These are phyloP conservation scores for Botrytis aclada DNA, from an alignment of 2,329 filamentous ascomycete genomes.

Conservation along the genomic window DNA sequence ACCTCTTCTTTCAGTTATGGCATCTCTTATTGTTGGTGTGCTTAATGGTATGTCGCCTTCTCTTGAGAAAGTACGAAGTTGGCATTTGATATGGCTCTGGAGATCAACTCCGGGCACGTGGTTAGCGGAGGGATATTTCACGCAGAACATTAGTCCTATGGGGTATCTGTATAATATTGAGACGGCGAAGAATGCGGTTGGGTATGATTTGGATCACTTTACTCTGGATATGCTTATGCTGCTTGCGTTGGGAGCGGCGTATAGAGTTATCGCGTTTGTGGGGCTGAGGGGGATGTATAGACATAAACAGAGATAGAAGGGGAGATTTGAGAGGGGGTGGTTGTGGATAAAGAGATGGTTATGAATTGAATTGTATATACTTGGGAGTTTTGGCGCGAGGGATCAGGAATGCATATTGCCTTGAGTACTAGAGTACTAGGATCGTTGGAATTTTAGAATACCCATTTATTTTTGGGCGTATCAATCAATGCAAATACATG, in stretches of 20 bases:
- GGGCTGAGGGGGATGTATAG: constrained; percentile 38
- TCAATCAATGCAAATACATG: background rate
- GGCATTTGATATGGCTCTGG: constrained; percentile 52
- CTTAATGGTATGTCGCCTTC: constrained; percentile 53
- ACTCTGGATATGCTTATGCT: constrained; percentile 47
- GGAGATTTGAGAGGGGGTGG: background rate
- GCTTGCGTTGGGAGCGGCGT: constrained; percentile 29
- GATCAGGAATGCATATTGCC: background rate
- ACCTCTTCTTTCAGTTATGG: constrained; percentile 54
- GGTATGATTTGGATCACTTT: constrained; percentile 47
- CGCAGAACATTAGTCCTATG: constrained; percentile 49
- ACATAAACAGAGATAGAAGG: constrained; percentile 29
- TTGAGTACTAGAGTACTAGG: background rate
- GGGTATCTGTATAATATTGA: constrained; percentile 51
- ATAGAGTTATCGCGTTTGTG: constrained; percentile 44
- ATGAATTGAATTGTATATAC: background rate
- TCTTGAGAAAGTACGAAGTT: constrained; percentile 42
- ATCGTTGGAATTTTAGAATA: background rate
- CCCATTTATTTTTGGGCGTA: too few species aligned
- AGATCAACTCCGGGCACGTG: constrained; percentile 52
- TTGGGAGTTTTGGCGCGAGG: too few species aligned
- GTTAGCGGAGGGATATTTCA: constrained; percentile 56
- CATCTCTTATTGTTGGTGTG: constrained; percentile 52
- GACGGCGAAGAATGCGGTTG: constrained; percentile 43
- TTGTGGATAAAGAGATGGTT: background rate